Conservation (phyloP, 2,329 filamentous ascomycete genomes). For the Aspergillus aculeatus region DNA sequence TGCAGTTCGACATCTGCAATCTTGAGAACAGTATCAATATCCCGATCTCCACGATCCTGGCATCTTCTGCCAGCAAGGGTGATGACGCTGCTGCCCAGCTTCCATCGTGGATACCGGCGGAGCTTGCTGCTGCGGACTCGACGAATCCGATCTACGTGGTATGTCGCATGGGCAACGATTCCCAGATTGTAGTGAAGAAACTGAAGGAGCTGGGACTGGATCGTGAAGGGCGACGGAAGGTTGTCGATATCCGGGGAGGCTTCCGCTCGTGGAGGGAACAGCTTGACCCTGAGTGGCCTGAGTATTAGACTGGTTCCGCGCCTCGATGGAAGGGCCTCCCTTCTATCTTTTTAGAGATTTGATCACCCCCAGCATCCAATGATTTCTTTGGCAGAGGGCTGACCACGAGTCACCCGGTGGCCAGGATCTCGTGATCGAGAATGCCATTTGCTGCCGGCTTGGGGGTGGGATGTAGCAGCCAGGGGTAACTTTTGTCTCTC, state of each 20-base stretch:
- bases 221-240: conserved; percentile 31
- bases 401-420: no score
- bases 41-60: conserved; percentile 45
- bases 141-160: conserved; percentile 44
- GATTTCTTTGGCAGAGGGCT: no score
- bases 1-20: conserved; percentile 78
- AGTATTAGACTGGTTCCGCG: conserved; percentile 29
- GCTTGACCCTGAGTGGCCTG: conserved; percentile 43
- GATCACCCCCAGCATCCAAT: no score
- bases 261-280: conserved; percentile 44
- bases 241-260: conserved; percentile 45
- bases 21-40: conserved; percentile 70
- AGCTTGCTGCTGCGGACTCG: conserved; percentile 22
- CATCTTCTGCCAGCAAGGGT: conserved; percentile 8
- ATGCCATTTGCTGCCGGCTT: no score
- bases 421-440: no score
- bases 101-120: conserved; percentile 30
- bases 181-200: conserved; percentile 45
- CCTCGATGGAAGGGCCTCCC: no score
- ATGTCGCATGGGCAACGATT: conserved; percentile 52
- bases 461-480: no score
- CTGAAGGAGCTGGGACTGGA: conserved; percentile 42
- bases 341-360: no score
- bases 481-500: no score
- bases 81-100: conserved; percentile 8